Evolutionary conservation across 768 basidiomycete genomes (phyloP).

Genomic region (Cystobasidium tubakii): DNA sequence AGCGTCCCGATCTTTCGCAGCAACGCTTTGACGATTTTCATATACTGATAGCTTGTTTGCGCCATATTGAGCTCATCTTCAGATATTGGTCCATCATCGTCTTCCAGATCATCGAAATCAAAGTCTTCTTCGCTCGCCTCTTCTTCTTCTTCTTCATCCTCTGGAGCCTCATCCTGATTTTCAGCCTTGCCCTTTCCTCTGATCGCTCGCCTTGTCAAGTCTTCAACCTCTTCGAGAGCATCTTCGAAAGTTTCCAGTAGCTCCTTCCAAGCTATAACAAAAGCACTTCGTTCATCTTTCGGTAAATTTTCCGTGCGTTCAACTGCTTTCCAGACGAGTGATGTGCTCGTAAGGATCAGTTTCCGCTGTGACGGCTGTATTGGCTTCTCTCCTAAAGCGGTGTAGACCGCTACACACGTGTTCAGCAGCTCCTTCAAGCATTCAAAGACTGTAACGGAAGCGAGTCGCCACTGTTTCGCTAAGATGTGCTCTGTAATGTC

Average conservation of each 20-base stretch:
- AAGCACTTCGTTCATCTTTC: slow-evolving; percentile 7
- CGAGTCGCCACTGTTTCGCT: slow-evolving; percentile 9
- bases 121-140: not conserved
- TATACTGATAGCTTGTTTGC: not conserved
- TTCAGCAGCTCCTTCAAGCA: slow-evolving; percentile 3
- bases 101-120: slow-evolving; percentile 23
- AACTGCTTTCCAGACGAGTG: slow-evolving; percentile 26
- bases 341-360: slow-evolving; percentile 3
- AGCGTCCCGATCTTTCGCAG: not conserved
- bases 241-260: slow-evolving; percentile 9
- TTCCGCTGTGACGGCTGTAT: slow-evolving; percentile 19
- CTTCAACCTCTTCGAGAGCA: slow-evolving; percentile 18
- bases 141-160: not conserved
- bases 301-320: slow-evolving; percentile 6
- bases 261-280: slow-evolving; percentile 9
- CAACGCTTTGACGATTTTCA: slow-evolving; percentile 22
- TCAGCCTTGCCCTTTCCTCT: slow-evolving; percentile 8
- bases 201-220: not conserved
- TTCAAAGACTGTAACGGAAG: not conserved
- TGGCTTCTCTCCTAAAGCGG: not conserved
- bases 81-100: not conserved
- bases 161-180: slow-evolving; percentile 6
- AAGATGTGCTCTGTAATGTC: not conserved
- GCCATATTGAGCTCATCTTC: slow-evolving; percentile 4
- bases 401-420: not conserved